Conservation (phyloP, 2,329 filamentous ascomycete genomes). For the Pyrenophora teres region DNA sequence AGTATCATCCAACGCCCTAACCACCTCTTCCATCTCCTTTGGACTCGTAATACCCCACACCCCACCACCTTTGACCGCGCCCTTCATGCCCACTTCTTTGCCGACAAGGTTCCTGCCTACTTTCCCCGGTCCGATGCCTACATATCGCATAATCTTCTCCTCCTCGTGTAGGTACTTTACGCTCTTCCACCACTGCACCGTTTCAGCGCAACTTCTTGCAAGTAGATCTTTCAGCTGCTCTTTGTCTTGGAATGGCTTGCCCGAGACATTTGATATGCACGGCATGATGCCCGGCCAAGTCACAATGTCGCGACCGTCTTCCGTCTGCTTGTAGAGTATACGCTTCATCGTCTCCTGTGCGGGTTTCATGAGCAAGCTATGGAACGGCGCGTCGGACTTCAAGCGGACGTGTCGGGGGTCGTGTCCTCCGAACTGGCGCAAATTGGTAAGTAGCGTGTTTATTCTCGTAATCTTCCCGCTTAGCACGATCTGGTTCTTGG, state of each 20-base stretch:
- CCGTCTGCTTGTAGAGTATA: constrained; percentile 65
- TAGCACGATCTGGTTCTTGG: constrained; percentile 93
- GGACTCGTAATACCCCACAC: constrained; percentile 92
- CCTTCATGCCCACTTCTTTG: constrained; percentile 91
- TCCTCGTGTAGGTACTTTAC: constrained; percentile 88
- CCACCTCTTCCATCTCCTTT: constrained; percentile 55
- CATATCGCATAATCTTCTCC: constrained; percentile 78
- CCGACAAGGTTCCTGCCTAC: constrained; percentile 92
- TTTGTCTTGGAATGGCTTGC: constrained; percentile 73
- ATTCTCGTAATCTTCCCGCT: constrained; percentile 86
- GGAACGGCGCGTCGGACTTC: constrained; percentile 87
- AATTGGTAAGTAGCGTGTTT: constrained; percentile 77
- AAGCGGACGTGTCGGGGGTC: constrained; percentile 86
- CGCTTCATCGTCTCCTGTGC: constrained; percentile 74
- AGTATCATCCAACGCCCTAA: constrained; percentile 54
- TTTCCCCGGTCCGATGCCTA: constrained; percentile 91
- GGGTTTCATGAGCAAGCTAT: constrained; percentile 88
- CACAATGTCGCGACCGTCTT: constrained; percentile 66
- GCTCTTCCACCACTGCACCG: constrained; percentile 92
- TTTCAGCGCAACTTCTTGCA: constrained; percentile 84
- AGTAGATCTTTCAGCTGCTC: constrained; percentile 78
- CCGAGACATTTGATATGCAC: constrained; percentile 86
- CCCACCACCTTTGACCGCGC: constrained; percentile 82
- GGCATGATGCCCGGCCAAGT: constrained; percentile 75
- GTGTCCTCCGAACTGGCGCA: constrained; percentile 87